Evolutionary conservation across 2,329 filamentous ascomycete species (phyloP).

Genomic region (Neospermospora avenae): DNA sequence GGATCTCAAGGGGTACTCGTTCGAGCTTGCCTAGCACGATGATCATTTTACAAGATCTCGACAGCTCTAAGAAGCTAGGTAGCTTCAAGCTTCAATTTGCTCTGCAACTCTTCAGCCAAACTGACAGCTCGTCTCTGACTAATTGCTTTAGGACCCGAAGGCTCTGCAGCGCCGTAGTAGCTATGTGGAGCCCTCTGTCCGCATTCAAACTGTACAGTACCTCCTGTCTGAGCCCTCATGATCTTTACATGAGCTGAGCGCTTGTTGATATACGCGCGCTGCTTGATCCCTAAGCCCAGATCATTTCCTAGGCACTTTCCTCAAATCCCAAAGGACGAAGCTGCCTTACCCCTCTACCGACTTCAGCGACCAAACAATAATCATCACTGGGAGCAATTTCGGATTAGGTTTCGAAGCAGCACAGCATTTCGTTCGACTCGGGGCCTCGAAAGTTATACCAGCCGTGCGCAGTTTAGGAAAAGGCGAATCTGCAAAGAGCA

Average conservation of each 20-base stretch:
- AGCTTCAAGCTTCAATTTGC: background rate
- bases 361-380: slow-evolving; percentile 35
- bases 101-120: background rate
- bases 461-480: slow-evolving; percentile 21
- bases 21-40: background rate
- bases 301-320: slow-evolving; percentile 28
- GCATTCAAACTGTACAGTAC: background rate
- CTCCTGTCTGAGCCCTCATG: background rate
- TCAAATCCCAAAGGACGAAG: slow-evolving; percentile 29
- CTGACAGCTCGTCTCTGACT: background rate
- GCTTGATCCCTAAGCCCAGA: slow-evolving; percentile 15
- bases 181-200: slow-evolving; percentile 7
- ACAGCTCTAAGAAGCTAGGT: background rate
- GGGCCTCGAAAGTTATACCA: slow-evolving; percentile 32
- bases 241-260: background rate
- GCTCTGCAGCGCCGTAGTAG: background rate
- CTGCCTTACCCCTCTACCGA: slow-evolving; percentile 25
- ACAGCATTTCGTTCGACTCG: slow-evolving; percentile 36
- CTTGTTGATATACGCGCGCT: background rate
- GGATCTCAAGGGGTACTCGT: no score
- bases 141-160: background rate
- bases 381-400: slow-evolving; percentile 48
- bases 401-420: slow-evolving; percentile 48
- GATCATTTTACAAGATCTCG: background rate
- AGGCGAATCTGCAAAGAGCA: slow-evolving; percentile 22